Base-by-base conservation (phyloP, 768 basidiomycete species). In the Sistotremastrum niveocremeum region DNA sequence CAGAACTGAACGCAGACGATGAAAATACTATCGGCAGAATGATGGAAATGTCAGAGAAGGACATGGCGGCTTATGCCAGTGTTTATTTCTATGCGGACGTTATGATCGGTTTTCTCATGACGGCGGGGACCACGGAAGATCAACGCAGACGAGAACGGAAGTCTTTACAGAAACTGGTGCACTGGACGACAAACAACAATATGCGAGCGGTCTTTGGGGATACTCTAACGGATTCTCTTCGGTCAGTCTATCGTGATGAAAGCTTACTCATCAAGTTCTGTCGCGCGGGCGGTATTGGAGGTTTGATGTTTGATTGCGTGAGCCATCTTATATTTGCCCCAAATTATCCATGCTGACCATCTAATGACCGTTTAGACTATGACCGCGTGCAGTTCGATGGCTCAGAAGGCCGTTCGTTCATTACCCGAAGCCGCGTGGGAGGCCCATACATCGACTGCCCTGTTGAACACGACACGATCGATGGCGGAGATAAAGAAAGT, bases 251-350 rank as follows among this genome's bases (percentile, higher is more conserved):
- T 41, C 51, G 53, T 53, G 49, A 48, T 0, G 47, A 31, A 10
- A 41, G 51, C 2, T 36, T 48, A 4, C 47, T 62, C 4, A 46
- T 54, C 35, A 45, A 45, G 30, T 59, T 59, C 37, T 46, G 48
- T 3, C 59, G 57, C 7, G 57, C 56, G 1, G 59, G 60, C 10
- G 59, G 59, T 1, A 42, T 60, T 31, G 51, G 49, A 5, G 54
- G 57, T 1, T 40, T 62, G 36, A 52, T 60, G 35, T 53, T 54
- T 2, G 59, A 59, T 42, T 57, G 57, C 57, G 56, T 56, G 33
- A 6, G 55, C 48, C 8, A 31, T 42, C 20, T 39, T 12, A 39
- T 34, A 8, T 8, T 45, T 38, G 30, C 34, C 28, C 39, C 32
- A 28, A 46, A 20, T 20, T 20, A 20, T 20, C 20, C 20, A 20